phyloP scores from a whole-genome alignment of 306 rosid species.

The Quercus bicolor region DNA sequence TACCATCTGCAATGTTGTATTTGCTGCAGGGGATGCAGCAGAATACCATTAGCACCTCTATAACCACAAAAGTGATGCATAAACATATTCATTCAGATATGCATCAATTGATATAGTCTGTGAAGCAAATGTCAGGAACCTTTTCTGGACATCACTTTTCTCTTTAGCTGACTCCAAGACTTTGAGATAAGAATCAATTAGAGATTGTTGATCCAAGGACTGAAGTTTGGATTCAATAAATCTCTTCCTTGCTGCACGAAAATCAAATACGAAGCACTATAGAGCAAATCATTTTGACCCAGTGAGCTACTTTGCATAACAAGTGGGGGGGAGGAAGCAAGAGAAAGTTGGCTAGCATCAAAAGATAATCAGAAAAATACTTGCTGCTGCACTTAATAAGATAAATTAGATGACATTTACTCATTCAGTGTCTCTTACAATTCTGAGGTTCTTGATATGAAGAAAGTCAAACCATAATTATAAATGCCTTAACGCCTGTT shows the following conservation, averaged over 20 bases:
- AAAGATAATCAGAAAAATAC: not conserved
- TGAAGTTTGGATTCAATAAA: conserved; percentile 71
- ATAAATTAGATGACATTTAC: conserved; percentile 10
- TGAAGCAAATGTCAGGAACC: conserved; percentile 39
- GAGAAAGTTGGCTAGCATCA: conserved; percentile 4
- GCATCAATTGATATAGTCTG: conserved; percentile 11
- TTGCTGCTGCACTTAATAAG: not conserved
- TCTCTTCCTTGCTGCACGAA: conserved; percentile 78
- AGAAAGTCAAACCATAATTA: conserved; percentile 12
- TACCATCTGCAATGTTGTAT: conserved; percentile 84
- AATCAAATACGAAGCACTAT: conserved; percentile 4
- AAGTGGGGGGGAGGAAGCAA: not conserved
- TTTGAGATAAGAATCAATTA: conserved; percentile 58
- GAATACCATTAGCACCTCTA: conserved; percentile 31
- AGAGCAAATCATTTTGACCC: conserved; percentile 6
- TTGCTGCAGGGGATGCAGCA: conserved; percentile 59
- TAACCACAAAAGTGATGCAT: not conserved
- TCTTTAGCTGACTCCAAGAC: conserved; percentile 73
- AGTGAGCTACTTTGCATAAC: conserved; percentile 2
- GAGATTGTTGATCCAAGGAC: conserved; percentile 62
- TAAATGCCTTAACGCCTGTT: not conserved
- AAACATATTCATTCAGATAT: conserved; percentile 6
- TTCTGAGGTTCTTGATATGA: conserved; percentile 3
- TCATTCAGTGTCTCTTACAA: conserved; percentile 4
- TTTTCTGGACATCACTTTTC: conserved; percentile 71